These are phyloP conservation scores for Fusarium ramigenum DNA, from an alignment of 2,329 filamentous ascomycete genomes.

Conservation along the genomic window DNA sequence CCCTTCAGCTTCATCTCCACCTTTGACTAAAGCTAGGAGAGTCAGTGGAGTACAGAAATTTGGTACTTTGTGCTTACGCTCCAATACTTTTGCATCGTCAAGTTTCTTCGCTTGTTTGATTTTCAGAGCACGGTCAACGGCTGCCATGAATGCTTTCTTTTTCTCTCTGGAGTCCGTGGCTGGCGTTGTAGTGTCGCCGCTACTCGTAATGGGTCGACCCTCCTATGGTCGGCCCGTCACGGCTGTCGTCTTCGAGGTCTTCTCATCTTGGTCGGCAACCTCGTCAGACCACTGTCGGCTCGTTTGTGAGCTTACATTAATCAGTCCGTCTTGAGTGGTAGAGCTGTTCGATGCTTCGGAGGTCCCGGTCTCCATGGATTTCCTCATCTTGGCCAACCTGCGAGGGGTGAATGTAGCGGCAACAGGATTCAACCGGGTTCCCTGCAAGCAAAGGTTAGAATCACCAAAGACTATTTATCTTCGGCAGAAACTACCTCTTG, in stretches of 20 bases:
- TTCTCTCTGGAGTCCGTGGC: conserved; percentile 16
- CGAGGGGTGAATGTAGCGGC: conserved; percentile 65
- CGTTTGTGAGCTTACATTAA: conserved; percentile 19
- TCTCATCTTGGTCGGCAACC: conserved; percentile 40
- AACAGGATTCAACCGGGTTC: conserved; percentile 63
- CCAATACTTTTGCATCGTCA: background rate
- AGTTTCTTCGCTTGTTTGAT: conserved; percentile 1
- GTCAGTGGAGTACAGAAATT: conserved; percentile 14
- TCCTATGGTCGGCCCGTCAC: conserved; percentile 12
- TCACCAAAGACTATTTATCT: conserved; percentile 45
- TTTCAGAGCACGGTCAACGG: conserved; percentile 34
- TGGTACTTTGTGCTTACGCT: conserved; percentile 25
- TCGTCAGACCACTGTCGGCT: conserved; percentile 46
- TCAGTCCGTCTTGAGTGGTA: background rate
- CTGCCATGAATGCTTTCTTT: conserved; percentile 33
- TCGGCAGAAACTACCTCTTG: conserved; percentile 61
- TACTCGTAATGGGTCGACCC: background rate
- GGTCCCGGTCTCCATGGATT: conserved; percentile 8
- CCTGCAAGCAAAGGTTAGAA: conserved; percentile 58
- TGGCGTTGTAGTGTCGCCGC: background rate
- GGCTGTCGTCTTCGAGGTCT: background rate
- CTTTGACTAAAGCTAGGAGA: conserved; percentile 25
- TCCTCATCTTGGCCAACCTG: conserved; percentile 31
- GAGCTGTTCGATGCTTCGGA: conserved; percentile 26
- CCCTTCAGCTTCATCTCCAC: conserved; percentile 34